Conservation (phyloP, 148 eudicot genomes). For the Persicaria tinctoria region DNA sequence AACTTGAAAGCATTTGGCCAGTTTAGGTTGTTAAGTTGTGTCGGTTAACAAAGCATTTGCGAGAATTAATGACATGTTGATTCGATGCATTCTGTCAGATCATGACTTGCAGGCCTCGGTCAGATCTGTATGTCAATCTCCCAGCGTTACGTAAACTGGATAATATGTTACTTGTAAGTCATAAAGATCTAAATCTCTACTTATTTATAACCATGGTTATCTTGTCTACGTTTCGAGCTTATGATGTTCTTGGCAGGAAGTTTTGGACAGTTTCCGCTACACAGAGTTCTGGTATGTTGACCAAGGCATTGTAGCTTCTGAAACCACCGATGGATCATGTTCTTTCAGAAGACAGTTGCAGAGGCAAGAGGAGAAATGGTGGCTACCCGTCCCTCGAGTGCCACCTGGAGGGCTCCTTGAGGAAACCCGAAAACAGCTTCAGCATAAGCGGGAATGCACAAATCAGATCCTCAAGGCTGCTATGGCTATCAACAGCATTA, state of each 20-base stretch:
- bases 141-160: constrained; percentile 88
- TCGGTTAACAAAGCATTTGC: neutral
- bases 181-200: neutral
- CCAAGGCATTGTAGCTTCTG: constrained; percentile 43
- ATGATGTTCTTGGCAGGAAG: constrained; percentile 28
- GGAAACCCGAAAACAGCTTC: constrained; percentile 40
- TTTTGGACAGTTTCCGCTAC: constrained; percentile 39
- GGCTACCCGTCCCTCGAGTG: constrained; percentile 69
- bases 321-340: constrained; percentile 35
- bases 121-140: constrained; percentile 62
- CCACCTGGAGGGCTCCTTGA: constrained; percentile 55
- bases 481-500: constrained; percentile 49
- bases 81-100: constrained; percentile 29
- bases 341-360: constrained; percentile 41
- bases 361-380: constrained; percentile 64
- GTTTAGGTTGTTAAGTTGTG: neutral
- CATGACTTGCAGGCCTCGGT: constrained; percentile 75
- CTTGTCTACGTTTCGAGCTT: neutral
- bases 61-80: neutral
- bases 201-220: neutral
- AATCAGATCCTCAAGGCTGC: constrained; percentile 67
- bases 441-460: constrained; percentile 46
- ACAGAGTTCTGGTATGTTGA: constrained; percentile 74
- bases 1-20: neutral
- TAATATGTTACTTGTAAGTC: constrained; percentile 77